Base-by-base conservation (phyloP, 164 flowering plant species). In the grape (Vitis vinifera) region DNA sequence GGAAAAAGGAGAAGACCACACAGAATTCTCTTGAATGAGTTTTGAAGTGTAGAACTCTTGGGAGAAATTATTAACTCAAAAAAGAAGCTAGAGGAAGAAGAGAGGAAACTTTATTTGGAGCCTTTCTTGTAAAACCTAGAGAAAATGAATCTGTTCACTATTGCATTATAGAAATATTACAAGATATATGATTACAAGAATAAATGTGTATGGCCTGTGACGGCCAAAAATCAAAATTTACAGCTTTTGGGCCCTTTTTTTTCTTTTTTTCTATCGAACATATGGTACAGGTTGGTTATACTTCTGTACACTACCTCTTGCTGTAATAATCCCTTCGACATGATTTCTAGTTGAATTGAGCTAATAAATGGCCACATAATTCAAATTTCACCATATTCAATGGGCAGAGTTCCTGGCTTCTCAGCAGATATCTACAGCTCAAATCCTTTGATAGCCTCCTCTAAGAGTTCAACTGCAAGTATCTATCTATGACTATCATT, bases 281-380 rank as follows among this genome's bases (percentile, higher is more conserved):
- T 52, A 66, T 66, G 19, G 27, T 52, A 66, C 59, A 66, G 31
- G 23, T 66, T 13, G 31, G 51, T 6, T 19, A 14, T n/a, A 13
- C 58, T n/a, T 61, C 64, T 53, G 23, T 52, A 66, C 68, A 66
- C n/a, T 17, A 52, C 68, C 48, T 17, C 58, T 27, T 29, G 49
- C 59, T 30, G 44, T 37, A 27, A 19, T 66, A 27, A 7, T 29
- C 68, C 15, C 44, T 30, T 47, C 27, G 13, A 13, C 55, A 64
- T 16, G 14, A 55, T 50, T 23, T 19, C 31, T 12, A 64, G 55
- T 64, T 19, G 15, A 50, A 11, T 11, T 23, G 31, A 23, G 44
- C 31, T 2, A 11, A 61, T 10, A 51, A 51, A 64, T 2, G 30
- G 16, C 55, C 44, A 55, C 15, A 61, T 31, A 11, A 6, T 64